phyloP scores from a whole-genome alignment of 176 grass and related monocot genomes.

The Ampelocalamus luodianensis region DNA sequence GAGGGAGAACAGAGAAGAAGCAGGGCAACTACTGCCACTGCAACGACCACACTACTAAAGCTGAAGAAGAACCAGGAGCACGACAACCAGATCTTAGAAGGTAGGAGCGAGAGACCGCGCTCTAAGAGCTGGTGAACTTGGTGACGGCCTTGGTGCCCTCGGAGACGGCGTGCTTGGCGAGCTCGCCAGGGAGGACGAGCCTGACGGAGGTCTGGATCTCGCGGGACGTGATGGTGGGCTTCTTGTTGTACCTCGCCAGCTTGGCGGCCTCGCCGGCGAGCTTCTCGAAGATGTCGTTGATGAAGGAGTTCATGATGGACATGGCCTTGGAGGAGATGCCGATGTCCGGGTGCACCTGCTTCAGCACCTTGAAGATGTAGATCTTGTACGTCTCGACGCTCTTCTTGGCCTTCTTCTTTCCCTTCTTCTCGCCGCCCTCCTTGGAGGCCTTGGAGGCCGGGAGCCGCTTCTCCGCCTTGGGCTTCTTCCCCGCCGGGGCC shows the following conservation, averaged over 20 bases:
- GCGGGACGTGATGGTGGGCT: slow-evolving; percentile 66
- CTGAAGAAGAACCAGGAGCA: too few species aligned
- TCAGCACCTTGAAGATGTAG: too few species aligned
- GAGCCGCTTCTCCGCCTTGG: slow-evolving; percentile 46
- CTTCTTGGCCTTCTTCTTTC: too few species aligned
- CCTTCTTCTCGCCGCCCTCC: slow-evolving; percentile 38
- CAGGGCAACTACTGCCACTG: slow-evolving; percentile 21
- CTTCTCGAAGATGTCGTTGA: slow-evolving; percentile 96
- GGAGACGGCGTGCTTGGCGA: slow-evolving; percentile 73
- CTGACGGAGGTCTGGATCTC: slow-evolving; percentile 70
- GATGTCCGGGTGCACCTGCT: too few species aligned
- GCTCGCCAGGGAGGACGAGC: slow-evolving; percentile 61
- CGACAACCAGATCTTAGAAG: accelerated
- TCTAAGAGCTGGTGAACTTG: slow-evolving; percentile 58
- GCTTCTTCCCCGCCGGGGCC: slow-evolving; percentile 36
- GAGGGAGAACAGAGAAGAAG: neutral
- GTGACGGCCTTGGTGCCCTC: slow-evolving; percentile 77
- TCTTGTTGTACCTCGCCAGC: slow-evolving; percentile 62
- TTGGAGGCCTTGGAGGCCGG: slow-evolving; percentile 32
- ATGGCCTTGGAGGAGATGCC: too few species aligned
- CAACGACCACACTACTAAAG: neutral
- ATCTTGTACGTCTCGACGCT: too few species aligned
- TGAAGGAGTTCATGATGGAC: slow-evolving; percentile 51
- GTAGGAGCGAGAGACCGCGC: neutral
- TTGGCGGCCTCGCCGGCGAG: slow-evolving; percentile 53